Conservation (phyloP, 1,284 basidiomycete species). For the Microbotryomycetes sp. region DNA sequence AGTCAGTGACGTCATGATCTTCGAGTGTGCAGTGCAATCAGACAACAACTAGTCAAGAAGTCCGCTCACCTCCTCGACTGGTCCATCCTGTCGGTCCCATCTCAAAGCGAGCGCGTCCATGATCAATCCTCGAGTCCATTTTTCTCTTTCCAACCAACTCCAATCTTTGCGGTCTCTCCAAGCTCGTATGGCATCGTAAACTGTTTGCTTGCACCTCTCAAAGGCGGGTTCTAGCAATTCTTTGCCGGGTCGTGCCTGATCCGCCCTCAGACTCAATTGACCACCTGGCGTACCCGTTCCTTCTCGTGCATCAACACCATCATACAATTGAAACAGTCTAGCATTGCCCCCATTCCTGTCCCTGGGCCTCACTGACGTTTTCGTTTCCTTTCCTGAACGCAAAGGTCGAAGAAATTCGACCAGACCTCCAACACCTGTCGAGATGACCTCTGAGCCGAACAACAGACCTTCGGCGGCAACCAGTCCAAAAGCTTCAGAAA, state of each 20-base stretch:
- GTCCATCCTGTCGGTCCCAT: slow-evolving; percentile 17
- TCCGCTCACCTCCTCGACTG: slow-evolving; percentile 20
- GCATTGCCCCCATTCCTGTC: slow-evolving; percentile 11
- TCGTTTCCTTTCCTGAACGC: no score
- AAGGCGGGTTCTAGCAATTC: slow-evolving; percentile 9
- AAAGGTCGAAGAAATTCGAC: slow-evolving; percentile 15
- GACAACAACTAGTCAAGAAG: neutral
- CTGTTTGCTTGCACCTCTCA: neutral
- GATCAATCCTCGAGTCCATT: slow-evolving; percentile 10
- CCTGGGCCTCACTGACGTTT: neutral
- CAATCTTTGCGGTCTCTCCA: neutral
- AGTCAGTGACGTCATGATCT: neutral
- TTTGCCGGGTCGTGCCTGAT: slow-evolving; percentile 7
- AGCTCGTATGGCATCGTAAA: neutral
- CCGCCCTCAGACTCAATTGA: slow-evolving; percentile 4
- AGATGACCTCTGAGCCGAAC: slow-evolving; percentile 19
- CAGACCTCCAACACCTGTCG: slow-evolving; percentile 22
- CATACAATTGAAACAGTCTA: slow-evolving; percentile 17
- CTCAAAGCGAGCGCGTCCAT: slow-evolving; percentile 9
- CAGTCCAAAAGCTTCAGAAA: slow-evolving; percentile 26
- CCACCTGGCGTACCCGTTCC: slow-evolving; percentile 2
- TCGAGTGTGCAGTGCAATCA: neutral
- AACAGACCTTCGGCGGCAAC: slow-evolving; percentile 27
- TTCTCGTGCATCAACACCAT: neutral
- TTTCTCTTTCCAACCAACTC: neutral